Percentiles rank a stretch among this genome's conserved stretches.
phyloP scores from a whole-genome alignment of 2,329 filamentous ascomycete genomes.

The Graphium sp. region DNA sequence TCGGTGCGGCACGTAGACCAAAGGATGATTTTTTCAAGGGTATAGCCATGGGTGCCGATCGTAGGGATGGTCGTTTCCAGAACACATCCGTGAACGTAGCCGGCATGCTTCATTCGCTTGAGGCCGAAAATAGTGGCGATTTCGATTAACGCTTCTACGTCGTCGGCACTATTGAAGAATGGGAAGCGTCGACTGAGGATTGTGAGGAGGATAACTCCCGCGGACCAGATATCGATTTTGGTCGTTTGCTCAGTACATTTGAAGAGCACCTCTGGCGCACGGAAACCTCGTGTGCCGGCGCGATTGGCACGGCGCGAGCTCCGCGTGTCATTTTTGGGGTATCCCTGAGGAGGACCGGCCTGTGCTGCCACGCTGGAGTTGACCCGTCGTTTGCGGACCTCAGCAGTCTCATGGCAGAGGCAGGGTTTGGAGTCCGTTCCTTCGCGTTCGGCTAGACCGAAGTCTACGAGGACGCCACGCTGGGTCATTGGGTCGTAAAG shows the following conservation, averaged over 20 bases:
- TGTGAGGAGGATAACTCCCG: constrained; percentile 91
- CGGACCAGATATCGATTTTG: constrained; percentile 93
- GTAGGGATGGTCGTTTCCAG: constrained; percentile 90
- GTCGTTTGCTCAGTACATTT: constrained; percentile 94
- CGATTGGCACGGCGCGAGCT: constrained; percentile 83
- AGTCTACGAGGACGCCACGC: constrained; percentile 90
- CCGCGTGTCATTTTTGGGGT: constrained; percentile 78
- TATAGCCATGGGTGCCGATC: constrained; percentile 70
- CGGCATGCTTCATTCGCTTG: constrained; percentile 67
- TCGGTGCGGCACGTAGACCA: constrained; percentile 78
- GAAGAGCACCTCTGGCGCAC: constrained; percentile 88
- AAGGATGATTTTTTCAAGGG: constrained; percentile 80
- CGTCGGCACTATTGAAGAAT: constrained; percentile 97
- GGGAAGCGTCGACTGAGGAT: constrained; percentile 84
- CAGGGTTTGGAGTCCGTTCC: constrained; percentile 66
- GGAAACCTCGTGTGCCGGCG: constrained; percentile 87
- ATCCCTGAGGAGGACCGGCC: constrained; percentile 41
- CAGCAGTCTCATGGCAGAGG: constrained; percentile 53
- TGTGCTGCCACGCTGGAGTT: constrained; percentile 40
- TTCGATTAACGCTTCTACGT: constrained; percentile 94
- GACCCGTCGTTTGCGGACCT: constrained; percentile 43
- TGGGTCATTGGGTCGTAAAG: constrained; percentile 70
- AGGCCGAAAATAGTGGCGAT: constrained; percentile 89
- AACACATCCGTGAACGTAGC: constrained; percentile 73
- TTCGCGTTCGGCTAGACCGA: constrained; percentile 82